These are phyloP conservation scores for Patellaria atrata DNA, from an alignment of 495 filamentous ascomycete genomes.

Conservation along the genomic window DNA sequence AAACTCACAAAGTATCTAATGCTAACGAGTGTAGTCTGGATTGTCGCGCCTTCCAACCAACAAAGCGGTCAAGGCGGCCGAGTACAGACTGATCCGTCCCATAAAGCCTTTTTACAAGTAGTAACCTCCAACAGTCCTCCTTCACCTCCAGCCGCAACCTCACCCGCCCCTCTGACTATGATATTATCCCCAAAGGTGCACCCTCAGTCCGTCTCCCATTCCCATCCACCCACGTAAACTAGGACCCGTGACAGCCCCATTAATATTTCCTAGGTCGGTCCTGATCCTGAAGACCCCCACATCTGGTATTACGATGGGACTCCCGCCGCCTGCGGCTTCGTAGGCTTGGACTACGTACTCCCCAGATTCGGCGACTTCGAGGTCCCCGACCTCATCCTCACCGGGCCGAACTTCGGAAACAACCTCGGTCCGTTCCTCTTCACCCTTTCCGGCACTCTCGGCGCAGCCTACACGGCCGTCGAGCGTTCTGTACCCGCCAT, in stretches of 20 bases:
- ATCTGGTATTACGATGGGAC: constrained; percentile 38
- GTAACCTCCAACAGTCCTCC: constrained; percentile 2
- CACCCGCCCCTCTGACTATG: constrained; percentile 16
- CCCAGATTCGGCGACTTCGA: constrained; percentile 12
- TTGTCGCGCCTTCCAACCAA: constrained; percentile 24
- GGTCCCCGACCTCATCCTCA: constrained; percentile 28
- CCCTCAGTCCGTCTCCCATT: too few species aligned
- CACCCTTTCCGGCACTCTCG: constrained; percentile 27
- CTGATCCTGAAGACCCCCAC: constrained; percentile 28
- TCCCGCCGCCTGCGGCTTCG: constrained; percentile 26
- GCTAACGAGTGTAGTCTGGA: constrained; percentile 16
- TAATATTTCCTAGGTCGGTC: too few species aligned
- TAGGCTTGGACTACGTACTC: constrained; percentile 19
- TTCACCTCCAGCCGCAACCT: constrained; percentile 24
- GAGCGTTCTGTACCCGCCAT: constrained; percentile 29
- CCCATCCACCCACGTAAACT: too few species aligned
- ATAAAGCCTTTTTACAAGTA: neutral
- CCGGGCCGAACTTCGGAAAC: constrained; percentile 30
- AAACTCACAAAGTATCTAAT: neutral
- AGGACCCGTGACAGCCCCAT: too few species aligned
- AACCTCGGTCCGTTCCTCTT: constrained; percentile 29
- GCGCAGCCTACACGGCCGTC: constrained; percentile 28
- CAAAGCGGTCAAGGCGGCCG: constrained; percentile 21
- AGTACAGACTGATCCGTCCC: neutral
- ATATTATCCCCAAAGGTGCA: constrained; percentile 26